phyloP scores from a whole-genome alignment of 2,329 filamentous ascomycete species.

The Volutella citrinella region DNA sequence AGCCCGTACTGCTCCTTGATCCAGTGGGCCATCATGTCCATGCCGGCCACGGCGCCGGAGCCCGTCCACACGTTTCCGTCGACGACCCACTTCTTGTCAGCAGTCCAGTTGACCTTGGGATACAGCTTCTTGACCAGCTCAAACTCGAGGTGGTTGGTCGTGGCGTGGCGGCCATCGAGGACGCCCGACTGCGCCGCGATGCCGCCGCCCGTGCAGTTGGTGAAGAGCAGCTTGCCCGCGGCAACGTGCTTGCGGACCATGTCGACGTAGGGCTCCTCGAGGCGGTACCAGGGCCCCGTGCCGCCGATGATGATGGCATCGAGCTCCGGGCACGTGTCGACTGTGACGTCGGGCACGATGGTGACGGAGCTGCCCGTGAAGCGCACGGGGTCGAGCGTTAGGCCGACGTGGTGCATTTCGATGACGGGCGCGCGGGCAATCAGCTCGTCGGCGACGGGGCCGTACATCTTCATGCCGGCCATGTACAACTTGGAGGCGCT shows the following conservation, averaged over 20 bases:
- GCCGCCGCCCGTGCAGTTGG: slow-evolving; percentile 35
- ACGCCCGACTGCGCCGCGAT: slow-evolving; percentile 32
- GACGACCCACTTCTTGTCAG: slow-evolving; percentile 41
- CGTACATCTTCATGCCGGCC: slow-evolving; percentile 4
- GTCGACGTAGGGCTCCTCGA: slow-evolving; percentile 27
- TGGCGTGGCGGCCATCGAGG: slow-evolving; percentile 41
- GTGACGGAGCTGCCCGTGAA: slow-evolving; percentile 9
- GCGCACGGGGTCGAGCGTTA: slow-evolving; percentile 25
- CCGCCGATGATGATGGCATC: slow-evolving; percentile 37
- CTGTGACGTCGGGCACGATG: slow-evolving; percentile 28
- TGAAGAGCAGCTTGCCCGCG: slow-evolving; percentile 33
- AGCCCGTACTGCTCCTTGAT: slow-evolving; percentile 32
- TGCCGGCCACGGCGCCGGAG: slow-evolving; percentile 42
- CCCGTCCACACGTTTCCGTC: slow-evolving; percentile 47
- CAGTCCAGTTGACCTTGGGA: slow-evolving; percentile 42
- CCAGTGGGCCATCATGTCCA: slow-evolving; percentile 42
- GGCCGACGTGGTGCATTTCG: slow-evolving; percentile 33
- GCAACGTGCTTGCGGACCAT: slow-evolving; percentile 34
- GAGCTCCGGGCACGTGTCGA: slow-evolving; percentile 34
- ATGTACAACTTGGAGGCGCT: slow-evolving; percentile 21
- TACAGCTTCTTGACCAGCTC: slow-evolving; percentile 26
- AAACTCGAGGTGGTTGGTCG: slow-evolving; percentile 37
- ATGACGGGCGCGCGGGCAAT: slow-evolving; percentile 27
- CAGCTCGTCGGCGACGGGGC: slow-evolving; percentile 15
- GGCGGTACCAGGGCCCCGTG: slow-evolving; percentile 24